phyloP scores from a whole-genome alignment of 2,329 filamentous ascomycete species.

The Colletotrichum musae region DNA sequence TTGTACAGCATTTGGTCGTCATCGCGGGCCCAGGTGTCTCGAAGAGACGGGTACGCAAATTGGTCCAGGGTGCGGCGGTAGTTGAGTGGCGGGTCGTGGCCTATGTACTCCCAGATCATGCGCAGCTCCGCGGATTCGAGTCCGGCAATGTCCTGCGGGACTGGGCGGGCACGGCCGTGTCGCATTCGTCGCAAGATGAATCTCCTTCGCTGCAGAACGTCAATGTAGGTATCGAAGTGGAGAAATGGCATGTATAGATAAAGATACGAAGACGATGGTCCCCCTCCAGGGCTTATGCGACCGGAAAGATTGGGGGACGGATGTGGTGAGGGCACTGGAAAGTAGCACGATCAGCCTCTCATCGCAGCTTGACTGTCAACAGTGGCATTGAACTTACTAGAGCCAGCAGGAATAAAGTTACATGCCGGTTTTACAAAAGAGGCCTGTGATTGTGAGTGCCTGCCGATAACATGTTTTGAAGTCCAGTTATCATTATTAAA shows the following conservation, averaged over 20 bases:
- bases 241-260: conserved; percentile 72
- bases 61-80: conserved; percentile 74
- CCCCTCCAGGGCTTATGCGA: conserved; percentile 33
- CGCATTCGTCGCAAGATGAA: conserved; percentile 66
- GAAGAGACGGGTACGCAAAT: conserved; percentile 73
- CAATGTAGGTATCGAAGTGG: conserved; percentile 75
- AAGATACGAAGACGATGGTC: conserved; percentile 51
- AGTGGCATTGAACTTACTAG: not conserved
- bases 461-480: conserved; percentile 62
- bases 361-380: not conserved
- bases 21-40: conserved; percentile 72
- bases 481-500: conserved; percentile 65
- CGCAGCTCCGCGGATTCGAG: conserved; percentile 70
- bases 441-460: conserved; percentile 65
- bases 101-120: conserved; percentile 75
- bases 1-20: conserved; percentile 80
- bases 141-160: conserved; percentile 67
- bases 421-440: conserved; percentile 65
- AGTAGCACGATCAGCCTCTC: not conserved
- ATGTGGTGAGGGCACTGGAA: conserved; percentile 54
- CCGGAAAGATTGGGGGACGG: conserved; percentile 42
- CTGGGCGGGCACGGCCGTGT: conserved; percentile 69
- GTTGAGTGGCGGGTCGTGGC: conserved; percentile 73
- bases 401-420: conserved; percentile 57
- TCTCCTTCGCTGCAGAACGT: conserved; percentile 68